A percentile compares a stretch with the other conserved stretches of the same genome.
Conservation (phyloP, 192 early-diverging fungal genomes). For the Chytriomyces sp. region DNA sequence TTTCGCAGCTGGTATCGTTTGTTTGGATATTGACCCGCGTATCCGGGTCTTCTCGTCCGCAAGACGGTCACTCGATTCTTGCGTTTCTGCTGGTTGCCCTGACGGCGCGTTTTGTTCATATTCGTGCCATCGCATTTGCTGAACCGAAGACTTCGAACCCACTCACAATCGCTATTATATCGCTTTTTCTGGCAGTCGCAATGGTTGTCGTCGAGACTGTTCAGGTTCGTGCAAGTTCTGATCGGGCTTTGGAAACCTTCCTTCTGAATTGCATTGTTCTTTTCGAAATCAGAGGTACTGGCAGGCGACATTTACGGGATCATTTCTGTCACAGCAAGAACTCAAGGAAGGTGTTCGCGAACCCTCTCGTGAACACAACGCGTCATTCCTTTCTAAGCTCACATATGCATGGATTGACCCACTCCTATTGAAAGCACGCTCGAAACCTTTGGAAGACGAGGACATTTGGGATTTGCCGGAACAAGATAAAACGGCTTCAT, state of each 20-base stretch:
- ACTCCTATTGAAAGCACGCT: constrained; percentile 17
- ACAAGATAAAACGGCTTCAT: constrained; percentile 13
- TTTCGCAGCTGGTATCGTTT: neutral
- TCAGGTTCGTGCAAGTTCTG: neutral
- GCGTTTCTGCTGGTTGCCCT: neutral
- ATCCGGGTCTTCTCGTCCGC: neutral
- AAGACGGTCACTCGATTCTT: neutral
- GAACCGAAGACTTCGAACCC: neutral
- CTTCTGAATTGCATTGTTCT: neutral
- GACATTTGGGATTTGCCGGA: constrained; percentile 34
- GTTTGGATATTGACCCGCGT: neutral
- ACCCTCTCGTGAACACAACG: constrained; percentile 9
- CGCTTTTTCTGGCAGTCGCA: neutral
- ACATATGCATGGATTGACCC: constrained; percentile 38
- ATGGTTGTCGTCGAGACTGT: constrained; percentile 5
- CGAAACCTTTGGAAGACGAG: constrained; percentile 34
- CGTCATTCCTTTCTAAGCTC: constrained; percentile 16
- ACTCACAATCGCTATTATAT: neutral
- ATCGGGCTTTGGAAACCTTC: neutral
- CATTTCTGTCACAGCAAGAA: neutral
- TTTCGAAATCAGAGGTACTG: constrained; percentile 17
- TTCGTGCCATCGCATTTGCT: neutral
- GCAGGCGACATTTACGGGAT: constrained; percentile 27
- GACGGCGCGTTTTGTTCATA: neutral
- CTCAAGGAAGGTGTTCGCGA: neutral